Evolutionary conservation across 2,329 filamentous ascomycete genomes (phyloP), one percentile per base, ranked within the genome.

Genomic region (Pseudogymnoascus sp.): DNA sequence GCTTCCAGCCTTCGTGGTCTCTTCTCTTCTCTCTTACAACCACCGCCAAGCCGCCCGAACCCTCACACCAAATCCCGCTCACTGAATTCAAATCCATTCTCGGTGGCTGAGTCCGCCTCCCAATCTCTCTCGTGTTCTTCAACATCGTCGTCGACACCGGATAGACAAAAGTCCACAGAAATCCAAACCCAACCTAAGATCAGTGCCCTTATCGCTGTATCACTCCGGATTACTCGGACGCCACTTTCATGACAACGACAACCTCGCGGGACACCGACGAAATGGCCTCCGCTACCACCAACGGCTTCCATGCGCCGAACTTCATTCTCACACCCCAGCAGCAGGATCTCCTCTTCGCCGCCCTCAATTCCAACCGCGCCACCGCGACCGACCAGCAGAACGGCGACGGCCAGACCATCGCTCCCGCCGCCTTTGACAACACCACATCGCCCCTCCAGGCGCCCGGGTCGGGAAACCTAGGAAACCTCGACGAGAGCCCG

Each of bases 241-340:
- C 32, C 32, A 34, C 32, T 34, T 34, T 34, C 32, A 34, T 34
- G 38, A 41, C 38, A 22, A 41, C 50, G 50, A 18, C 12, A 18
- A 6, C 50, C 50, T 57, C 50, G 28, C 50, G 28, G 28, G 22
- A 57, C 50, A 41, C 57, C 57, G 20, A 38, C 57, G 57, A 34
- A 28, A 59, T 59, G 57, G 57, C 39, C 22, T 60, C 62, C 61
- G 47, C 60, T 6, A 61, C 61, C 41, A 60, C 58, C 60, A 62
- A 57, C 57, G 63, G 41, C 38, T 62, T 62, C 8, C 61, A 65
- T 61, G 68, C 81, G 79, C 67, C 77, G 79, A 81, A 82, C 70
- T 86, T 90, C 72, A 84, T 86, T 70, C 81, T 91, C 67, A 90
- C 87, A 63, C 85, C 86, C 64, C 84, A 89, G 70, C 88, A 93